Evolutionary conservation across 441 rosid species (phyloP).

Genomic region (Populus hybrid): DNA sequence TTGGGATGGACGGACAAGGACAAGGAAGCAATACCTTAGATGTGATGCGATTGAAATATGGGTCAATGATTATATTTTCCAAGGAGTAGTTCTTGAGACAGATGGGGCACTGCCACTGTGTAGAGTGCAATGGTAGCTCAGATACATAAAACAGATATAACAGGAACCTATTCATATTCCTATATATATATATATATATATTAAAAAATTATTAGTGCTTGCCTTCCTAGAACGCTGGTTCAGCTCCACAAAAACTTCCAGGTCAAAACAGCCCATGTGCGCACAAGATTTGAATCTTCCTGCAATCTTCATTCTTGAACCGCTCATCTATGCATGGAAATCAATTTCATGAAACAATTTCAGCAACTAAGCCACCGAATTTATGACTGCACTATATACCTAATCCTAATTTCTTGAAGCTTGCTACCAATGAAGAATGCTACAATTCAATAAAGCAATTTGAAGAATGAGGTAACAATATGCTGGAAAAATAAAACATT

Average conservation of each 20-base stretch:
- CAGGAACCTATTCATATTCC: neutral
- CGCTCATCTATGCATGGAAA: conserved; percentile 70
- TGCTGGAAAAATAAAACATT: neutral
- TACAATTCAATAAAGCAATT: neutral
- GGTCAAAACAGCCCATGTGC: conserved; percentile 99
- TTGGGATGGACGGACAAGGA: neutral
- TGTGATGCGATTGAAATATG: conserved; percentile 86
- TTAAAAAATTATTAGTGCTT: conserved; percentile 26
- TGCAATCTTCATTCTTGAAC: conserved; percentile 93
- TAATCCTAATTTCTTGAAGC: neutral
- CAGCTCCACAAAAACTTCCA: conserved; percentile 93
- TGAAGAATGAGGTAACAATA: neutral
- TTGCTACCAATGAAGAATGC: neutral
- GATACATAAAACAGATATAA: conserved; percentile 12
- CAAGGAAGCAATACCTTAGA: conserved; percentile 54
- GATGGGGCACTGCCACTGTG: conserved; percentile 99
- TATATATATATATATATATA: neutral
- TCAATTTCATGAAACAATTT: conserved; percentile 11
- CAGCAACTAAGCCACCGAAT: neutral
- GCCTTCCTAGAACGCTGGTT: conserved; percentile 99
- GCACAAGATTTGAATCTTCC: conserved; percentile 95
- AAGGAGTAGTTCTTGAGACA: conserved; percentile 90
- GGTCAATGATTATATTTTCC: conserved; percentile 84
- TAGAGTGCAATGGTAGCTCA: conserved; percentile 20
- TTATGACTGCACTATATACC: neutral